Evolutionary conservation across 1,139 yeast genomes (phyloP).

Genomic region (Magnusiomyces sp.): DNA sequence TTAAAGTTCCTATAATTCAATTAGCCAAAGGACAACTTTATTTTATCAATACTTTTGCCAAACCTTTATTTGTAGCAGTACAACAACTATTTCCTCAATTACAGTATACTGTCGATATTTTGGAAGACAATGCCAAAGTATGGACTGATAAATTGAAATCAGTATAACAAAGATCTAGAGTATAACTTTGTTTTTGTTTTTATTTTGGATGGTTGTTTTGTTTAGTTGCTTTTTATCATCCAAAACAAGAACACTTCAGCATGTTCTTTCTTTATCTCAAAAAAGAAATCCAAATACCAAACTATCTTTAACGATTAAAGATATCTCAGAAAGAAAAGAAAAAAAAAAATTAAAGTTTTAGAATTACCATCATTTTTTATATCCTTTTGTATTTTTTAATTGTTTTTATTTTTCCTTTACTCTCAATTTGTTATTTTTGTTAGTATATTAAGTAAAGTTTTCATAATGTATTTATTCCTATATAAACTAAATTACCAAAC

Average conservation of each 20-base stretch:
- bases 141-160: constrained; percentile 29
- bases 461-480: not conserved
- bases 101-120: constrained; percentile 34
- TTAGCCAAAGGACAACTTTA: constrained; percentile 74
- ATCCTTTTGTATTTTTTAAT: not conserved
- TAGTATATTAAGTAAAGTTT: not conserved
- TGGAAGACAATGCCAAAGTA: constrained; percentile 38
- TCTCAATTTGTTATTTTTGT: not conserved
- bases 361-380: too few relatives aligned
- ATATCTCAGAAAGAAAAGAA: too few relatives aligned
- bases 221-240: not conserved
- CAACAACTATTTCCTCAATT: constrained; percentile 35
- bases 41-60: constrained; percentile 77
- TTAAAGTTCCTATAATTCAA: constrained; percentile 22
- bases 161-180: not conserved
- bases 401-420: not conserved
- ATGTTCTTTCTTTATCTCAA: not conserved
- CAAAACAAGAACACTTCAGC: not conserved
- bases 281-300: too few relatives aligned
- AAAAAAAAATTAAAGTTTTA: too few relatives aligned
- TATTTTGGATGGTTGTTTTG: not conserved
- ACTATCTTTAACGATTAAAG: too few relatives aligned
- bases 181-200: not conserved
- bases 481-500: not conserved
- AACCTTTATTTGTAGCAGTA: constrained; percentile 59